Evolutionary conservation across 352 stramenopile genomes (phyloP), one percentile per base, ranked within the genome.

Genomic region (Elongisporangium undulatum): DNA sequence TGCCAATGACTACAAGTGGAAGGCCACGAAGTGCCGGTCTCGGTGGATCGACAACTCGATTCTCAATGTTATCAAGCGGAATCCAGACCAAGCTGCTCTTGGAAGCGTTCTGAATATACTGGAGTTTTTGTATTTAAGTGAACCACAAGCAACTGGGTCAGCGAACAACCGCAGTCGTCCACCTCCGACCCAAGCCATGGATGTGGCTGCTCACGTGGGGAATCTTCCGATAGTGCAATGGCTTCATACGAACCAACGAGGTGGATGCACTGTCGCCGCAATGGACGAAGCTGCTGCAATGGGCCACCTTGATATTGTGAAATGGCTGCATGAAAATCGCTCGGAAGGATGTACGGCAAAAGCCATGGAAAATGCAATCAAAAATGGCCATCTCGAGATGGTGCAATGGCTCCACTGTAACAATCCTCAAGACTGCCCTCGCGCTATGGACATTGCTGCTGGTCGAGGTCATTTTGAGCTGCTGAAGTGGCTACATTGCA

Each of bases 381-480:
- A 51, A 39, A 63, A 60, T 26, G 68, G 68, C 3, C 64, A 49
- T 41, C 39, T 75, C 49, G 57, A 69, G 49, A 69, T 55, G 4
- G 61, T 75, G 20, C 64, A 57, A 12, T 75, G 68, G 68, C 48
- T 78, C 16, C 67, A 78, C 54, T 13, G 22, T 6, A 23, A 75
- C 21, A 56, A 60, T 17, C 56, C 38, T 16, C 69, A 75, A 58
- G 67, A 63, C n/a, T 79, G 68, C 49, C 73, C 62, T n/a, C 51
- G 19, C 19, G 72, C 72, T 29, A 81, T 78, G 67, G 66, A 78
- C 61, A 63, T 64, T 8, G 72, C 72, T 17, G 69, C 72, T 49
- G 64, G 57, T 16, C 56, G 58, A 0, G 69, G 67, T 3, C 67
- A 81, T 69, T 67, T 79, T 16, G 29, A 77, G 21, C 59, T 78